Base-by-base conservation (phyloP, 805 yeast genomes). In the Candida hungchunana region DNA sequence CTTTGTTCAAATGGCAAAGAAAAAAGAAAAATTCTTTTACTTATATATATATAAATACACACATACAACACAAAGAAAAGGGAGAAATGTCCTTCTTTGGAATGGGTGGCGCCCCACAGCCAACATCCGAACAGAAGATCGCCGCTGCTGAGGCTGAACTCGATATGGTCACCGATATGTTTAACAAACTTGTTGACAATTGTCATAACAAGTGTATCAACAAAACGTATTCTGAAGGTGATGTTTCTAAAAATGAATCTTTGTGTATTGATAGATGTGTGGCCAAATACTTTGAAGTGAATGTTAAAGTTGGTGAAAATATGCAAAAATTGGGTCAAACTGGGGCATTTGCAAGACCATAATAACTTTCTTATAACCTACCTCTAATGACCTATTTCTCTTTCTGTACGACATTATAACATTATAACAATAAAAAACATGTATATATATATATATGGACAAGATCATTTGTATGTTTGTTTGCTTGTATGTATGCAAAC, bases 151-250 rank as follows among this genome's bases (percentile, higher is more conserved):
- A 90, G 67, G 85, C 96, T 39, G 98, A 90, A 64, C 74, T 90
- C 49, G 98, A 90, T 62, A 82, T 93, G 79, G 96, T 90, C 51
- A 89, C 97, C 26, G 96, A 93, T 51, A 88, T 90, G 97, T 90
- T 90, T 77, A 90, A 90, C 76, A 75, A 80, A 55, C 70, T 89
- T 54, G 94, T 88, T 17, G 89, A 82, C 54, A 82, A 86, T 50
- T 89, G 97, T 61, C 93, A 89, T 63, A 62, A 67, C 50, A 89
- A 89, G 67, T 89, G 97, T 68, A 82, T 88, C 58, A 71, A 60
- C 36, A 68, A 66, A 46, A 52, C 36, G 14, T 89, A 88, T 66
- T 51, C 62, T 34, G 89, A 85, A 36, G 82, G 87, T 37, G 88
- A 79, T 17, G 69, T 89, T 44, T 73, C 70, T 64, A 85, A 83